phyloP scores from a whole-genome alignment of 306 rosid species.

The Castanea mollissima region DNA sequence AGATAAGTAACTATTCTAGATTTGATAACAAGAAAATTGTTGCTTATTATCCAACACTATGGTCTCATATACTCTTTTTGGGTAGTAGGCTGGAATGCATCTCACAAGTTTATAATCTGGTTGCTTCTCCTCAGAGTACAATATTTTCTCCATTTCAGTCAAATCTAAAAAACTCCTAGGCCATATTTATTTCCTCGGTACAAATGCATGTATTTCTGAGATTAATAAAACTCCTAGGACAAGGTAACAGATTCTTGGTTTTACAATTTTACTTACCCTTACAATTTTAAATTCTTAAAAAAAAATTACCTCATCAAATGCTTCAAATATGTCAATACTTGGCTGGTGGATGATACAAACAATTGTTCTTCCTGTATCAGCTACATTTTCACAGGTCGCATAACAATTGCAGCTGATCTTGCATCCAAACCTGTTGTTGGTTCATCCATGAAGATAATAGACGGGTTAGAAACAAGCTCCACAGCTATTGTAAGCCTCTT shows the following conservation, averaged over 20 bases:
- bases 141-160: neutral
- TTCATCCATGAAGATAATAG: slow-evolving; percentile 64
- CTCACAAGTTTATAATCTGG: neutral
- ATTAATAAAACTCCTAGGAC: neutral
- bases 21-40: slow-evolving; percentile 1
- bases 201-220: neutral
- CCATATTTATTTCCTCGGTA: neutral
- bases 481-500: slow-evolving; percentile 60
- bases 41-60: neutral
- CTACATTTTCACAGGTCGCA: slow-evolving; percentile 62
- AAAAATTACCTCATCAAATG: slow-evolving; percentile 61
- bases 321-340: slow-evolving; percentile 60
- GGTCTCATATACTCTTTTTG: neutral
- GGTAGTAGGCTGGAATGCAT: neutral
- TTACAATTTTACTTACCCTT: neutral
- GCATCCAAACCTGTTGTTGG: slow-evolving; percentile 68
- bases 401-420: slow-evolving; percentile 58
- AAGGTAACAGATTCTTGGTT: neutral
- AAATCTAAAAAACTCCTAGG: neutral
- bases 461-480: slow-evolving; percentile 64
- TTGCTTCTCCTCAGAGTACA: neutral
- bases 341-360: slow-evolving; percentile 67
- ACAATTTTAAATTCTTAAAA: neutral
- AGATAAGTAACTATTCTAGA: neutral
- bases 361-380: slow-evolving; percentile 54